Evolutionary conservation across 2,329 filamentous ascomycete species (phyloP).

Genomic region (Colletotrichum navitas): DNA sequence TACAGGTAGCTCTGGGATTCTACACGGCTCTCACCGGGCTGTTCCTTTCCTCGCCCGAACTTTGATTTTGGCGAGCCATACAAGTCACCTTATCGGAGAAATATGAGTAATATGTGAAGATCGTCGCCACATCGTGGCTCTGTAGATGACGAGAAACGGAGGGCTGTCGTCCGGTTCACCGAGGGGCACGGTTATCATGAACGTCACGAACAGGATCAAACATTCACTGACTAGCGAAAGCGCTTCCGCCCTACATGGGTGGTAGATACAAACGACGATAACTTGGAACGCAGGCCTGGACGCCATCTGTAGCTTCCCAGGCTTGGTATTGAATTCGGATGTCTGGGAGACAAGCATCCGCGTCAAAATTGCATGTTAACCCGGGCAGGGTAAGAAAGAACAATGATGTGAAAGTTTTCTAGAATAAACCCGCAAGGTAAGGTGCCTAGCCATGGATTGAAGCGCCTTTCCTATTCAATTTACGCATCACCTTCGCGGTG

Average conservation of each 20-base stretch:
- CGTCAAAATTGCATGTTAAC: not conserved
- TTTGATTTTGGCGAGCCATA: not conserved
- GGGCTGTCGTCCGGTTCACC: not conserved
- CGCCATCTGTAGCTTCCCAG: not conserved
- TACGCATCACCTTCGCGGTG: fast-evolving
- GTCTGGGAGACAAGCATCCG: no score
- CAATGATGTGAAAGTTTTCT: no score
- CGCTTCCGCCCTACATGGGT: not conserved
- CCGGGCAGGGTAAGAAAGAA: not conserved
- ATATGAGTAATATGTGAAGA: not conserved
- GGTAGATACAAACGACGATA: no score
- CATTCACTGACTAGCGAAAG: not conserved
- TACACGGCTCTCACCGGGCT: not conserved
- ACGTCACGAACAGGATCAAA: not conserved
- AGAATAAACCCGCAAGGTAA: not conserved
- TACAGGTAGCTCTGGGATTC: not conserved
- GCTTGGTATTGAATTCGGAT: no score
- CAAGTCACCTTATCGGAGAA: not conserved
- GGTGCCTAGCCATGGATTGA: no score
- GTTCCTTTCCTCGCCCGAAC: not conserved
- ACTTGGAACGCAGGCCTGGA: not conserved
- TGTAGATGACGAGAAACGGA: not conserved
- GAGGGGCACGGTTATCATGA: not conserved
- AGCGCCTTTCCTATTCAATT: not conserved
- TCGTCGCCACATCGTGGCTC: not conserved